Conservation (phyloP, 2,329 filamentous ascomycete genomes). For the Aspergillus novoparasiticus region DNA sequence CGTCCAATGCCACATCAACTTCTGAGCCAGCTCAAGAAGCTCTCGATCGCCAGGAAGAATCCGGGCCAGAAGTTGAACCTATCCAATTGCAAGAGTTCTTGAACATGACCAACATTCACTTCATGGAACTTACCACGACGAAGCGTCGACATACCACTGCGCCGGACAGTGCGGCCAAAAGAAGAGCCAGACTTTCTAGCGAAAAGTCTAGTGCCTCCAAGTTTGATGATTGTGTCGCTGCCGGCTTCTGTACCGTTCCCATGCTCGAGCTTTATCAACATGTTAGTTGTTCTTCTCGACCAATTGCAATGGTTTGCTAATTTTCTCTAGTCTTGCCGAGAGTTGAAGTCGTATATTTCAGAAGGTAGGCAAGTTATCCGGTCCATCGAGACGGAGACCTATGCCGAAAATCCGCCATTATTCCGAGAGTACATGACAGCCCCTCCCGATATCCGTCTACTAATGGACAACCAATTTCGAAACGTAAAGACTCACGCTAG, state of each 20-base stretch:
- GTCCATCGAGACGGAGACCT: constrained; percentile 86
- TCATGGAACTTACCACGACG: constrained; percentile 97
- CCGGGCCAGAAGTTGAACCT: constrained; percentile 53
- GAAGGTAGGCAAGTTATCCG: constrained; percentile 88
- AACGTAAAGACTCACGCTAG: constrained; percentile 94
- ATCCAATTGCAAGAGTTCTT: constrained; percentile 91
- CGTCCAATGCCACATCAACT: constrained; percentile 40
- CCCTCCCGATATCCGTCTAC: constrained; percentile 74
- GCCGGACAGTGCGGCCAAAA: constrained; percentile 50
- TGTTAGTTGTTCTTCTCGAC: constrained; percentile 49
- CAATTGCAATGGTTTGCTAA: constrained; percentile 29
- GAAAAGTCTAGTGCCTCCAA: constrained; percentile 31
- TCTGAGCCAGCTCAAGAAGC: constrained; percentile 47
- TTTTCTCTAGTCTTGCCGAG: constrained; percentile 70
- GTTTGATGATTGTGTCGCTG: constrained; percentile 79
- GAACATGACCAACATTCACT: constrained; percentile 92
- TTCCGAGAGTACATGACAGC: constrained; percentile 91
- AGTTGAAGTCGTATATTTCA: constrained; percentile 95
- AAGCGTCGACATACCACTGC: constrained; percentile 85
- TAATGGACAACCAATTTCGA: constrained; percentile 97
- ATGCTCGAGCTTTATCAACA: constrained; percentile 95
- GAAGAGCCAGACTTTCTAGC: constrained; percentile 27
- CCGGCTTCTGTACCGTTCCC: constrained; percentile 86
- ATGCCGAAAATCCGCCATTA: constrained; percentile 85
- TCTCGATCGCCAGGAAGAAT: constrained; percentile 43